These are phyloP conservation scores for Pachysandra terminalis DNA, from an alignment of 164 flowering plant species.

Conservation along the genomic window DNA sequence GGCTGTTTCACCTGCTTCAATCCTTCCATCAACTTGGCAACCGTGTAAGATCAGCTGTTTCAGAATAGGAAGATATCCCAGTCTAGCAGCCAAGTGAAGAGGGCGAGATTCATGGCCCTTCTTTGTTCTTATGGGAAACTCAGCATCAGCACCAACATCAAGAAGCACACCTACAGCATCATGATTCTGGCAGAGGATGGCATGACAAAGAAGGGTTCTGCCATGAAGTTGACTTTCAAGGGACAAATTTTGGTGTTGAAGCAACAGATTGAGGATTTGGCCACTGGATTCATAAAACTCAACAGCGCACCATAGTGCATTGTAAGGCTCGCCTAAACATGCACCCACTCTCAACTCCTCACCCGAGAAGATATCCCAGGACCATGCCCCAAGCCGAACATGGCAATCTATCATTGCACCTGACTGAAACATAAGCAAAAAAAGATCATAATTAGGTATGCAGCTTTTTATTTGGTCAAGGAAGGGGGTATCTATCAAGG, in stretches of 20 bases:
- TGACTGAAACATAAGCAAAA: slow-evolving; percentile 29
- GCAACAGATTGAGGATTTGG: slow-evolving; percentile 48
- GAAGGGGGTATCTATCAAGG: not conserved
- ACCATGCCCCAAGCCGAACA: slow-evolving; percentile 76
- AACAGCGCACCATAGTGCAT: slow-evolving; percentile 73
- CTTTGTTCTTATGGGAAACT: slow-evolving; percentile 38
- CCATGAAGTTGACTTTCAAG: slow-evolving; percentile 36
- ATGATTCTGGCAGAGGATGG: slow-evolving; percentile 57
- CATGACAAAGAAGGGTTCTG: slow-evolving; percentile 71
- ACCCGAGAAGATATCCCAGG: slow-evolving; percentile 64
- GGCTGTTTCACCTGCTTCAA: slow-evolving; percentile 58
- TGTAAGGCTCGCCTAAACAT: slow-evolving; percentile 69
- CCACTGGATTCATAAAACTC: slow-evolving; percentile 74
- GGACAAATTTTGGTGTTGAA: slow-evolving; percentile 26
- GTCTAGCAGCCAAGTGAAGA: slow-evolving; percentile 64
- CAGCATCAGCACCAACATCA: slow-evolving; percentile 42
- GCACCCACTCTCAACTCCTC: slow-evolving; percentile 83
- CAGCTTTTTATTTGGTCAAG: too few species aligned
- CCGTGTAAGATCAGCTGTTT: slow-evolving; percentile 45
- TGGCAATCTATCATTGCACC: slow-evolving; percentile 41
- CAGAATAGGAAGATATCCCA: slow-evolving; percentile 39
- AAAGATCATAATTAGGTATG: too few species aligned
- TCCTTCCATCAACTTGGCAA: slow-evolving; percentile 52
- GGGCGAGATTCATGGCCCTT: slow-evolving; percentile 40
- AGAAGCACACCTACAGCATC: slow-evolving; percentile 48